phyloP scores from a whole-genome alignment of 176 grass and related monocot species.

The Themeda triandra region DNA sequence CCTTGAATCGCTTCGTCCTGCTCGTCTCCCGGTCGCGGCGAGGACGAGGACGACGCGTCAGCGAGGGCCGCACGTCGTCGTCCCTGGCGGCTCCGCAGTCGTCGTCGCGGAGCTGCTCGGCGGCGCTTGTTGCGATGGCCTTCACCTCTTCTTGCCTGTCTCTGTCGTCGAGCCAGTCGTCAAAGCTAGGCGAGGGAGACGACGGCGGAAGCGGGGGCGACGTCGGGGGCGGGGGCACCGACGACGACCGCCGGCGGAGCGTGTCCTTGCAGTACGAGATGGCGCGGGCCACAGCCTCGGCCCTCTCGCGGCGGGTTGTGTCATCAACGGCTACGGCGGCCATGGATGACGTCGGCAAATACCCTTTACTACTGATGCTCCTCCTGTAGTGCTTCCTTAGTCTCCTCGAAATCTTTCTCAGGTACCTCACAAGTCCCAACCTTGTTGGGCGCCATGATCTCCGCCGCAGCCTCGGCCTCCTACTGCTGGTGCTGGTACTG shows the following conservation, averaged over 20 bases:
- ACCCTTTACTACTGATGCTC: neutral
- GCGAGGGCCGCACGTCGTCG: neutral
- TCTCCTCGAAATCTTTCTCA: neutral
- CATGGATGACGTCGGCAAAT: too few species aligned
- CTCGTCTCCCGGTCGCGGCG: neutral
- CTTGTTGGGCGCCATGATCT: neutral
- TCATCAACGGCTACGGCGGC: neutral
- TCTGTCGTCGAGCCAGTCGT: neutral
- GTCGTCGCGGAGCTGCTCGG: neutral
- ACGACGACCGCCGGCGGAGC: neutral
- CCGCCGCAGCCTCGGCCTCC: too few species aligned
- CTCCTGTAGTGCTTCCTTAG: neutral
- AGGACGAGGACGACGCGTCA: neutral
- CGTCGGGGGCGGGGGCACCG: too few species aligned
- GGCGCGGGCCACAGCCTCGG: slow-evolving; percentile 19
- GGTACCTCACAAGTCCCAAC: neutral
- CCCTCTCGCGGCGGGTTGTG: neutral
- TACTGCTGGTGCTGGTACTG: too few species aligned
- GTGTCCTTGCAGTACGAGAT: neutral
- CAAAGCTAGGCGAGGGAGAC: neutral
- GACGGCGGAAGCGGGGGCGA: neutral
- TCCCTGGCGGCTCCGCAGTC: neutral
- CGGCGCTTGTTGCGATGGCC: neutral
- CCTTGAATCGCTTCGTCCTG: neutral
- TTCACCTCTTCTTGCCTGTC: neutral